phyloP scores from a whole-genome alignment of 2,329 filamentous ascomycete genomes.

The Ophiobolus disseminans region DNA sequence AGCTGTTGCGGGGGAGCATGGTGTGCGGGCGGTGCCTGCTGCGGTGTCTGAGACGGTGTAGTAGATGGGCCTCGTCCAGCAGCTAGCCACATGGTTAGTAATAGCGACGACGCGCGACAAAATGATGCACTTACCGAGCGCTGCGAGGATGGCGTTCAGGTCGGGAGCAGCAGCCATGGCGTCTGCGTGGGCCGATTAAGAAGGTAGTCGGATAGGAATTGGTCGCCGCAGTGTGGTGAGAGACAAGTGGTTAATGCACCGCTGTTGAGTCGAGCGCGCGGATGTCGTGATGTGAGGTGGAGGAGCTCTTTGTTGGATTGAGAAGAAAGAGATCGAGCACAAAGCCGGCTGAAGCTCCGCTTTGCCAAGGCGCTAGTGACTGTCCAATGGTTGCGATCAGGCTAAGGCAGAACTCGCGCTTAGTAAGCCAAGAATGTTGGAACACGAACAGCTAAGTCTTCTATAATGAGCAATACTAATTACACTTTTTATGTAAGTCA shows the following conservation, averaged over 20 bases:
- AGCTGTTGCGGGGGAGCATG: conserved; percentile 53
- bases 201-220: conserved; percentile 6
- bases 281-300: conserved; percentile 18
- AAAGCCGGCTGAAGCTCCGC: too few relatives aligned
- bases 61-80: conserved; percentile 54
- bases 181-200: conserved; percentile 12
- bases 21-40: conserved; percentile 49
- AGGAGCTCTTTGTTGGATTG: conserved; percentile 19
- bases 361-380: too few relatives aligned
- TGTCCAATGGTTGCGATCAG: too few relatives aligned
- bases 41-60: conserved; percentile 56
- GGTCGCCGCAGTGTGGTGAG: conserved; percentile 1
- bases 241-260: conserved; percentile 2
- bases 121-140: conserved; percentile 40
- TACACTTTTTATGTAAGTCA: too few relatives aligned
- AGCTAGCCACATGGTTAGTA: conserved; percentile 45
- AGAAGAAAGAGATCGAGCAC: too few relatives aligned
- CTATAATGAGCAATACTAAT: too few relatives aligned
- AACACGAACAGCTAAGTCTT: too few relatives aligned
- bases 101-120: not conserved
- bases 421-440: too few relatives aligned
- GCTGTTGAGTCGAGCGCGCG: conserved; percentile 6
- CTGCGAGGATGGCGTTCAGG: conserved; percentile 49
- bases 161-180: conserved; percentile 47
- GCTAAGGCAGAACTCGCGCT: too few relatives aligned